These are phyloP conservation scores for Akanthomyces lecanii DNA, from an alignment of 2,329 filamentous ascomycete genomes.

Conservation along the genomic window DNA sequence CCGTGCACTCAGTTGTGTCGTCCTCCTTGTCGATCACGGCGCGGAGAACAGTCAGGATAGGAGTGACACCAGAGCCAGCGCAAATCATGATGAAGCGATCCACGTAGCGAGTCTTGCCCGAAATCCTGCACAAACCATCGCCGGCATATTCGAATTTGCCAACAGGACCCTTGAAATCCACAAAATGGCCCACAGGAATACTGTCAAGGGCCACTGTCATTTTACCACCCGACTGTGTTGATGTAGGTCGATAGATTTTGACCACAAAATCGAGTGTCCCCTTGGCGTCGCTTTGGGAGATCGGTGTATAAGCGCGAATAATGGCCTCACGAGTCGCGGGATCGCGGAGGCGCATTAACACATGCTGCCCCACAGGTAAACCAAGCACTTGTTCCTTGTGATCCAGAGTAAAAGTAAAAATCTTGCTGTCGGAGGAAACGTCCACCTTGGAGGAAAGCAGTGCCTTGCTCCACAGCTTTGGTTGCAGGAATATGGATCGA, in stretches of 20 bases:
- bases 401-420: slow-evolving; percentile 77
- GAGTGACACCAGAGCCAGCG: slow-evolving; percentile 86
- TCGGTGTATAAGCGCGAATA: slow-evolving; percentile 82
- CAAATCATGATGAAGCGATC: slow-evolving; percentile 80
- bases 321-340: slow-evolving; percentile 66
- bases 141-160: slow-evolving; percentile 81
- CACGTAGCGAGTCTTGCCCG: slow-evolving; percentile 52
- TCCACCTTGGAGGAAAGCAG: slow-evolving; percentile 61
- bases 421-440: slow-evolving; percentile 71
- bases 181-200: slow-evolving; percentile 64
- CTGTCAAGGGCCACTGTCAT: slow-evolving; percentile 79
- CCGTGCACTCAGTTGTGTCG: slow-evolving; percentile 64
- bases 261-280: slow-evolving; percentile 71
- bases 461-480: slow-evolving; percentile 69
- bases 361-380: slow-evolving; percentile 78
- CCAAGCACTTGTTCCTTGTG: slow-evolving; percentile 66
- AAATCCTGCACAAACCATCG: slow-evolving; percentile 58
- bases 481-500: slow-evolving; percentile 61
- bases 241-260: slow-evolving; percentile 65
- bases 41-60: slow-evolving; percentile 77
- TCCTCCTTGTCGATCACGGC: slow-evolving; percentile 62
- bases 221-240: slow-evolving; percentile 58
- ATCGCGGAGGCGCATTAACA: slow-evolving; percentile 78
- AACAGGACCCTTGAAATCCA: slow-evolving; percentile 85
- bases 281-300: slow-evolving; percentile 57